Conservation (phyloP, 2,329 filamentous ascomycete genomes). For the Dactylonectria estremocensis region DNA sequence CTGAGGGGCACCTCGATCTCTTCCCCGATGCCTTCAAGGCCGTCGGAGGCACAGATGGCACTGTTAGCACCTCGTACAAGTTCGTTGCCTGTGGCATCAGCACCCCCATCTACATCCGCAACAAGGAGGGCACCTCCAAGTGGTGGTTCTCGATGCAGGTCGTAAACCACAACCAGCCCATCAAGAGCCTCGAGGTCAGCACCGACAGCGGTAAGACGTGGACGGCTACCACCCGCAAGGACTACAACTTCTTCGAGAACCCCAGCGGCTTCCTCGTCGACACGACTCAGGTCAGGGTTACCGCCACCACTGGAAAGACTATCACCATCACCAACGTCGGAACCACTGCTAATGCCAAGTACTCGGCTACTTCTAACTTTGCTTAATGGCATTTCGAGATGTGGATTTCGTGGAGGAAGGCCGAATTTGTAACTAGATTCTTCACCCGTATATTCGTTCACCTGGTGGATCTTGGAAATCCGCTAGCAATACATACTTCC, state of each 20-base stretch:
- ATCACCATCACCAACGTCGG: slow-evolving; percentile 67
- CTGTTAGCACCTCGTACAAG: slow-evolving; percentile 54
- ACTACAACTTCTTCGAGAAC: slow-evolving; percentile 76
- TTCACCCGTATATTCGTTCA: too few species aligned
- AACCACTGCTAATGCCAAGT: slow-evolving; percentile 54
- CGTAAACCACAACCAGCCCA: slow-evolving; percentile 72
- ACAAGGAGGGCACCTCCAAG: slow-evolving; percentile 60
- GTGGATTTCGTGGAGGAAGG: too few species aligned
- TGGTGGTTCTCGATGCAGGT: slow-evolving; percentile 69
- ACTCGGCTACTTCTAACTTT: slow-evolving; percentile 53
- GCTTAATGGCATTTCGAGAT: too few species aligned
- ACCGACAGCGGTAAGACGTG: slow-evolving; percentile 73
- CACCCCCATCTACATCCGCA: slow-evolving; percentile 59
- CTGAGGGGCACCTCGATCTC: slow-evolving; percentile 59
- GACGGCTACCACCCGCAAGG: slow-evolving; percentile 66
- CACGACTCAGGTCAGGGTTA: slow-evolving; percentile 70
- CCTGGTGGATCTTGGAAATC: too few species aligned
- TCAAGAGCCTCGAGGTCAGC: slow-evolving; percentile 72
- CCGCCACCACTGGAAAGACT: slow-evolving; percentile 64
- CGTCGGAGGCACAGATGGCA: slow-evolving; percentile 55
- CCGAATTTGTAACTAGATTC: too few species aligned
- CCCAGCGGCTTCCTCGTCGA: slow-evolving; percentile 68
- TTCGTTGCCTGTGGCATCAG: slow-evolving; percentile 60
- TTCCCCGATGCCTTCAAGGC: slow-evolving; percentile 60
- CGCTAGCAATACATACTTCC: too few species aligned